Evolutionary conservation across 495 filamentous ascomycete species (phyloP), one percentile per base, ranked within the genome.

Genomic region (Tuber melanosporum): DNA sequence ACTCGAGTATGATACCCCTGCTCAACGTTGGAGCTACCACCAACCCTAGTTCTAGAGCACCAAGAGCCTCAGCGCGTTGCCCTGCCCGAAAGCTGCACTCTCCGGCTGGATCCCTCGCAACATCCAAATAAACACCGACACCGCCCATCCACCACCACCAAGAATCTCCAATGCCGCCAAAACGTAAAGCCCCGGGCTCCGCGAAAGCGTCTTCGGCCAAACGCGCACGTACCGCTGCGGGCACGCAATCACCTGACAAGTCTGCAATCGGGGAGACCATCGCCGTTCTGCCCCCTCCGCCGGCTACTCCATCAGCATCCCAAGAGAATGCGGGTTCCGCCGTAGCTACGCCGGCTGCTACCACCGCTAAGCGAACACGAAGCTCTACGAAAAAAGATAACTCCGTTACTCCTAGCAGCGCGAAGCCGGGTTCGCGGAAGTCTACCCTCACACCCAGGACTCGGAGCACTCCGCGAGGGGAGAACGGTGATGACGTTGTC

Each of bases 171-270:
- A 81, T 81, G 79, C 79, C 79, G 1, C 74, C 78, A 3, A 81
- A 81, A 73, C 79, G 79, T 41, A 81, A 81, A 39, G 74, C 39
- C 39, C 57, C 78, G 2, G 70, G 73, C 41, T 75, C 78, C 1
- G 73, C 73, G 17, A 62, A 72, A 41, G 70, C 74, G 14, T 57
- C 79, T 41, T 74, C 74, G 3, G 74, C 78, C 9, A 81, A 81
- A 57, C 74, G 79, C 17, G 75, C 72, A n/a, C 78, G 79, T 42
- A 80, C 79, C 32, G 71, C 79, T 39, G 72, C 78, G 22, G 49
- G 74, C 9, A 46, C 71, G 5, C 41, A 66, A 36, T 66, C 47
- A 62, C 45, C 77, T 8, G 26, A 80, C 77, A 71, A 66, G 77
- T 72, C 74, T 15, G 74, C 49, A 12, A 62, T 73, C 20, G 70